Base-by-base conservation (phyloP, 805 yeast species). In the Middelhovenomyces tepae region DNA sequence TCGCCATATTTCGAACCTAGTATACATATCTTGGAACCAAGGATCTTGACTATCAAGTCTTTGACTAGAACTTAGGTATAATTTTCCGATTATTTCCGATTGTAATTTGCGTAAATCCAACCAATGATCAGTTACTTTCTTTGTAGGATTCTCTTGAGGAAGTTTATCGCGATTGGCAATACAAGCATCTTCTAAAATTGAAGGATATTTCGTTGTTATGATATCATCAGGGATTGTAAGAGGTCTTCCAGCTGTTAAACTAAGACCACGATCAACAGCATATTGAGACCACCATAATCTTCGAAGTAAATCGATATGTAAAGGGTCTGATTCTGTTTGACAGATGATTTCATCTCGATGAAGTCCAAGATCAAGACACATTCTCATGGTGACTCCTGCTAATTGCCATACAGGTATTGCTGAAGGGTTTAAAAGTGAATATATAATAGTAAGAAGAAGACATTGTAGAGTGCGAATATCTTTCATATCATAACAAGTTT, bases 371-470 rank as follows among this genome's bases (percentile, higher is more conserved):
- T 34, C 38, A 11, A 37, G 30, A 17, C 38, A 35, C 32, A 37
- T 25, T 8, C 41, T 25, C 17, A 35, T 14, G 4, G 41, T 36
- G n/a, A 35, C 23, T 7, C 41, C 41, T 4, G 34, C 31, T 14
- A 37, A 22, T 15, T 37, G 41, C 41, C 41, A 37, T 1, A 37
- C 41, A 7, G 39, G 34, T n/a, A 31, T 35, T 14, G 22, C 32
- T 2, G 39, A 25, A 9, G 39, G 39, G 17, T 26, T 35, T 16
- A 35, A 22, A 15, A 35, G 31, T 3, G 39, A 35, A 25, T 35
- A 35, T 14, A 35, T 19, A 23, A 35, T 31, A 14, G 27, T 32
- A 19, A 35, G 23, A 4, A 35, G 28, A n/a, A 35, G 22, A 17
- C 39, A 35, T 25, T 35, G 39, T 28, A 35, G 11, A 5, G 39